Evolutionary conservation across 495 filamentous ascomycete species (phyloP).

Genomic region (Lasiosphaeriaceae sp.): DNA sequence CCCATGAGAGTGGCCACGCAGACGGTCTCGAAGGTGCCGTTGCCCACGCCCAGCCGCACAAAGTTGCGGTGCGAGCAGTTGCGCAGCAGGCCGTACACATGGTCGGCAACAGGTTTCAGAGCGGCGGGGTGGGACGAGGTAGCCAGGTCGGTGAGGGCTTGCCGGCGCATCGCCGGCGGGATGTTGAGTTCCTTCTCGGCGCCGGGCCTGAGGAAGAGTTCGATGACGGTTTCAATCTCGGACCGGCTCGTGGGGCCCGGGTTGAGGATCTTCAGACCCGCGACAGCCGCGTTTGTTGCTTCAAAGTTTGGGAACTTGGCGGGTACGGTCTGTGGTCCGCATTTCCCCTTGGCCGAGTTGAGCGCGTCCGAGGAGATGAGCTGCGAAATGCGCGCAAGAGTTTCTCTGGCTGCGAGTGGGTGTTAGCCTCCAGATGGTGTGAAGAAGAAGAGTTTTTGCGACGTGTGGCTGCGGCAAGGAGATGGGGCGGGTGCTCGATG

Average conservation of each 20-base stretch:
- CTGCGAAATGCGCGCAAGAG: constrained; percentile 31
- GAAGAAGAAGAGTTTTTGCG: too few species aligned
- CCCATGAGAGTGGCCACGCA: constrained; percentile 39
- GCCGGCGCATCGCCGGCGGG: constrained; percentile 29
- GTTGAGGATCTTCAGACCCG: constrained; percentile 3
- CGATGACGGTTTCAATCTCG: constrained; percentile 35
- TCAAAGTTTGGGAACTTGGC: constrained; percentile 4
- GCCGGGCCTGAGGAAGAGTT: constrained; percentile 33
- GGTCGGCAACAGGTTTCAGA: constrained; percentile 36
- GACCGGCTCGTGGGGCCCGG: constrained; percentile 12
- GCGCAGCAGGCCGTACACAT: constrained; percentile 42
- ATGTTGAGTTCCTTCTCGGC: constrained; percentile 41
- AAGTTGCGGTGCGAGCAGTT: constrained; percentile 51
- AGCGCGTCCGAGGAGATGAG: constrained; percentile 29
- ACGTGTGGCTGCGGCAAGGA: neutral
- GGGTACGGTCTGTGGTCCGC: constrained; percentile 5
- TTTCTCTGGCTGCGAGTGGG: constrained; percentile 20
- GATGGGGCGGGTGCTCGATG: neutral
- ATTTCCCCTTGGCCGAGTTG: constrained; percentile 22
- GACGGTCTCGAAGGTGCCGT: constrained; percentile 42
- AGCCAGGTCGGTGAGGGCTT: constrained; percentile 26
- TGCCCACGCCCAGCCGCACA: constrained; percentile 42
- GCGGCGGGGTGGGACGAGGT: constrained; percentile 23
- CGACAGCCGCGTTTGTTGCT: neutral
- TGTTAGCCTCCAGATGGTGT: neutral